Conservation (phyloP, 2,329 filamentous ascomycete genomes). For the Neoarthrinium moseri region DNA sequence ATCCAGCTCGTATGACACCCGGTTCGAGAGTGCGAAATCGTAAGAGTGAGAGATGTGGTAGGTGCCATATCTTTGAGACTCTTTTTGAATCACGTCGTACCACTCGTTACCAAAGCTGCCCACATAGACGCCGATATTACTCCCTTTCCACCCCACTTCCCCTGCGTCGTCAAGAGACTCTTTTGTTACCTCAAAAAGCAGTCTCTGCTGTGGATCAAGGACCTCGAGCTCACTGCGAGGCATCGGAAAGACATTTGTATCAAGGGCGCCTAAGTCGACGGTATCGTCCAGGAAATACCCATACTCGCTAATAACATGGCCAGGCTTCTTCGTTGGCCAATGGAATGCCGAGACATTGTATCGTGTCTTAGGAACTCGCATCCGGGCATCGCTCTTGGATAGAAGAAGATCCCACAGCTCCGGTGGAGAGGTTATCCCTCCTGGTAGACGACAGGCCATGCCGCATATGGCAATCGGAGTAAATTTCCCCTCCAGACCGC, state of each 20-base stretch:
- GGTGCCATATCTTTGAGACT: constrained; percentile 16
- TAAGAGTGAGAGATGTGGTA: constrained; percentile 20
- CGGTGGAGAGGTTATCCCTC: constrained; percentile 16
- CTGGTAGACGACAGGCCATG: constrained; percentile 23
- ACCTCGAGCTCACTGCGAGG: constrained; percentile 25
- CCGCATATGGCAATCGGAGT: constrained; percentile 26
- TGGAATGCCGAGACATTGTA: constrained; percentile 19
- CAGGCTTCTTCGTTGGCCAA: constrained; percentile 11
- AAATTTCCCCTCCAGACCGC: background rate
- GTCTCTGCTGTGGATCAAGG: constrained; percentile 35
- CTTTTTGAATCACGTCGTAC: constrained; percentile 21
- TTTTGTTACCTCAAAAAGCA: constrained; percentile 31
- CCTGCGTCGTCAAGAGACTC: constrained; percentile 35
- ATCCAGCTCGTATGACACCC: constrained; percentile 11
- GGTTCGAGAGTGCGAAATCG: constrained; percentile 28
- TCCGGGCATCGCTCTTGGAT: constrained; percentile 17
- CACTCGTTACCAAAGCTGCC: constrained; percentile 34
- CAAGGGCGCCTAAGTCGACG: constrained; percentile 23
- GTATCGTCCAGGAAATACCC: constrained; percentile 29
- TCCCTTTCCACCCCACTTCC: constrained; percentile 24
- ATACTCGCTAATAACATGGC: constrained; percentile 12
- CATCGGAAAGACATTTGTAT: constrained; percentile 26
- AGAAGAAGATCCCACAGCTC: constrained; percentile 25
- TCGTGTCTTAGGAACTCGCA: constrained; percentile 17
- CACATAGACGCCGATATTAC: constrained; percentile 30